phyloP scores from a whole-genome alignment of 2,329 filamentous ascomycete genomes.

The Arthrobotrys iridis region DNA sequence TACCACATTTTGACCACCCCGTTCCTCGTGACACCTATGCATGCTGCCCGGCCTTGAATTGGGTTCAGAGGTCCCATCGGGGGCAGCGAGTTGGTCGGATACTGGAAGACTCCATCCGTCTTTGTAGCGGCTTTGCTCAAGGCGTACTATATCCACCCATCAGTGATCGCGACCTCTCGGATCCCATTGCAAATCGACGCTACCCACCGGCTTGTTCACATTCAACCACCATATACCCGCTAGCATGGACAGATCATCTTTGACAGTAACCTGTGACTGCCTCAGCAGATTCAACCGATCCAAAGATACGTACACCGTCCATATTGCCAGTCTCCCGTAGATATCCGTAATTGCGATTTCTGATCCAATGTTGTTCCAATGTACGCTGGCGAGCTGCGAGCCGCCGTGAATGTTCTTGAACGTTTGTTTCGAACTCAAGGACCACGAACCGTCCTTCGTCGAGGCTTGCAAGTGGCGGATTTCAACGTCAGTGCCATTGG shows the following conservation, averaged over 20 bases:
- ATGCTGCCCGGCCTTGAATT: slow-evolving; percentile 55
- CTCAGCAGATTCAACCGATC: slow-evolving; percentile 75
- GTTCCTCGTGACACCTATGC: slow-evolving; percentile 57
- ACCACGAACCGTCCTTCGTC: slow-evolving; percentile 77
- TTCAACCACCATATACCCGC: slow-evolving; percentile 88
- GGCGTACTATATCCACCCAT: slow-evolving; percentile 52
- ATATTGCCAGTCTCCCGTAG: slow-evolving; percentile 78
- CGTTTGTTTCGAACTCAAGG: slow-evolving; percentile 75
- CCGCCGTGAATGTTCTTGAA: slow-evolving; percentile 71
- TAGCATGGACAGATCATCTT: slow-evolving; percentile 78
- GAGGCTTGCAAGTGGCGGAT: slow-evolving; percentile 77
- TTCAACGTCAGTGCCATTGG: slow-evolving; percentile 75
- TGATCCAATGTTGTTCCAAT: slow-evolving; percentile 79
- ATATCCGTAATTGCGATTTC: slow-evolving; percentile 87
- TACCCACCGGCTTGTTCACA: slow-evolving; percentile 65
- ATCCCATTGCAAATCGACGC: slow-evolving; percentile 32
- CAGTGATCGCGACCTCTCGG: neutral
- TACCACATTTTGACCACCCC: slow-evolving; percentile 56
- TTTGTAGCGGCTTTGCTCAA: slow-evolving; percentile 55
- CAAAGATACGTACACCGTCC: slow-evolving; percentile 75
- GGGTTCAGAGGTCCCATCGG: slow-evolving; percentile 57
- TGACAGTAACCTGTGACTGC: slow-evolving; percentile 72
- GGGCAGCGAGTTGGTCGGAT: slow-evolving; percentile 55
- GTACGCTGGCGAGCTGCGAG: slow-evolving; percentile 78
- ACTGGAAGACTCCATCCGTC: slow-evolving; percentile 55